These are phyloP conservation scores for Salix purpurea DNA, from an alignment of 345 rosid species.

Conservation along the genomic window DNA sequence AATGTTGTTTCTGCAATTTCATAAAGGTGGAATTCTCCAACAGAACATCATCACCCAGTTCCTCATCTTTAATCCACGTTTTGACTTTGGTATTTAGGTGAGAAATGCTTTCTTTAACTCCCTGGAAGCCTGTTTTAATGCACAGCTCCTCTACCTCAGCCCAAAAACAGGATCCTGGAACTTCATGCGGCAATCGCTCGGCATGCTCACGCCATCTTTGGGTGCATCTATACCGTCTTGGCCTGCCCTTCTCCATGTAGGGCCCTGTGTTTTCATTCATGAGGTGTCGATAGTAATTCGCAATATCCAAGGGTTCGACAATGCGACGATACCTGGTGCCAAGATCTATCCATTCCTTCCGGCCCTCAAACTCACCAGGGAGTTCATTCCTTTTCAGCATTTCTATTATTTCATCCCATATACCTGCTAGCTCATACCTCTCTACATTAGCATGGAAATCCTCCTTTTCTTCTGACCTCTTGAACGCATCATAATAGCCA, in stretches of 20 bases:
- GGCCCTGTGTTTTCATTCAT: constrained; percentile 86
- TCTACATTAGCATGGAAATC: constrained; percentile 66
- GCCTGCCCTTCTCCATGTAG: constrained; percentile 57
- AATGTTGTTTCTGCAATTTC: constrained; percentile 40
- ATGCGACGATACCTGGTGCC: constrained; percentile 50
- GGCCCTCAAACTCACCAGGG: constrained; percentile 56
- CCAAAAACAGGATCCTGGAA: constrained; percentile 61
- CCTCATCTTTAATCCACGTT: constrained; percentile 23
- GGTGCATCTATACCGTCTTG: constrained; percentile 52
- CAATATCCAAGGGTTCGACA: constrained; percentile 71
- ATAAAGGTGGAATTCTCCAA: constrained; percentile 45
- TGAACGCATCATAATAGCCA: constrained; percentile 69
- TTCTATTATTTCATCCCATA: constrained; percentile 60
- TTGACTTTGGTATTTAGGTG: constrained; percentile 15
- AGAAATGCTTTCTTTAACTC: constrained; percentile 12
- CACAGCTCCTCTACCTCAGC: constrained; percentile 74
- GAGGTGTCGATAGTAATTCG: constrained; percentile 70
- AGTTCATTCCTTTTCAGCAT: constrained; percentile 58
- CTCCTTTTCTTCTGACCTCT: constrained; percentile 22
- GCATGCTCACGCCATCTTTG: constrained; percentile 64
- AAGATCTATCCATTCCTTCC: constrained; percentile 32
- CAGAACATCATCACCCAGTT: constrained; percentile 36
- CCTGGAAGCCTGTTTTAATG: not conserved
- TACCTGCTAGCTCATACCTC: constrained; percentile 73
- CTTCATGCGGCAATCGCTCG: constrained; percentile 12